A percentile compares a stretch with the other conserved stretches of the same genome.
Evolutionary conservation across 1,139 yeast species (phyloP).

Genomic region (Pichia sorboxylosa): DNA sequence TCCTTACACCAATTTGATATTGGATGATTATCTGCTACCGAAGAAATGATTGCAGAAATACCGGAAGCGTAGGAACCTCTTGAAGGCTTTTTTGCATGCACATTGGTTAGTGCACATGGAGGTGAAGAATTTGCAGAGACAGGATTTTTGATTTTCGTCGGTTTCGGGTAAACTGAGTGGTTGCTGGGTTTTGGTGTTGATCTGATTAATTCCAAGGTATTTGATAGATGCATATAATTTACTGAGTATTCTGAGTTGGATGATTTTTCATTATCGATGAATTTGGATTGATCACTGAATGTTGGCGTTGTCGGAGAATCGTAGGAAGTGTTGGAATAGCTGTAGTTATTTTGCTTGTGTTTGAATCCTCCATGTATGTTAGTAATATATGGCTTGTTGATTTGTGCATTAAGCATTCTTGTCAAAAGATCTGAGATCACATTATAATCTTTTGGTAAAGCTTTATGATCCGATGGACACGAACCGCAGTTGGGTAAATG

Average conservation of each 20-base stretch:
- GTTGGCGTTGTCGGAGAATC: conserved; percentile 1
- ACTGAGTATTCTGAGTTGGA: conserved; percentile 1
- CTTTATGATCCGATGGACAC: conserved; percentile 17
- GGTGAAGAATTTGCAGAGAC: not conserved
- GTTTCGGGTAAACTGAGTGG: not conserved
- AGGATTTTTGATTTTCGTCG: not conserved
- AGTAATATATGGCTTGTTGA: not conserved
- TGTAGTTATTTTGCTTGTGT: conserved; percentile 3
- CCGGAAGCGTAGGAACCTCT: conserved; percentile 30
- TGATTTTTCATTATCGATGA: conserved; percentile 1
- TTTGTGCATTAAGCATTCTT: conserved; percentile 7
- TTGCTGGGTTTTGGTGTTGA: not conserved
- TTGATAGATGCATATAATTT: not conserved
- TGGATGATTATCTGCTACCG: conserved; percentile 13
- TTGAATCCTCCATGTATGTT: not conserved
- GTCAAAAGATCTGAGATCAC: conserved; percentile 20
- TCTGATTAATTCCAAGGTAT: not conserved
- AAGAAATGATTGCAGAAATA: conserved; percentile 27
- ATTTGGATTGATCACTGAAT: conserved; percentile 4
- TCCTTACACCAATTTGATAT: conserved; percentile 11
- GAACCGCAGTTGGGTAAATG: conserved; percentile 23
- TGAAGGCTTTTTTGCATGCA: conserved; percentile 21
- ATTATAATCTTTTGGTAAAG: conserved; percentile 22
- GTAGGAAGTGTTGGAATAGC: not conserved
- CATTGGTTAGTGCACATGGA: conserved; percentile 2